Evolutionary conservation across 202 grass and related monocot genomes (phyloP), one percentile per base, ranked within the genome.

Genomic region (Digitaria exilis): DNA sequence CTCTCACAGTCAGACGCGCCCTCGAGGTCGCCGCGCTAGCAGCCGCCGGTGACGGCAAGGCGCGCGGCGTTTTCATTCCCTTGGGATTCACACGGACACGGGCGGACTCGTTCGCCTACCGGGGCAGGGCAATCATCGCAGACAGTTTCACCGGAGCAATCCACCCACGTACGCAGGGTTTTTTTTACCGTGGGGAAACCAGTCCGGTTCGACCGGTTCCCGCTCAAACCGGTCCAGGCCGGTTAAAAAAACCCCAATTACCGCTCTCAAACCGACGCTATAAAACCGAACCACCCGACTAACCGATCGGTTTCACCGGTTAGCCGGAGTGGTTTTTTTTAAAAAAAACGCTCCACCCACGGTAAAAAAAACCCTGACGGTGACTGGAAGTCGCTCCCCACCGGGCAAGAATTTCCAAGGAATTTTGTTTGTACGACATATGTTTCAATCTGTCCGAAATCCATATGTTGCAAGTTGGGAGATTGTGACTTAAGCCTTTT

Each of bases 21-120:
- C 26, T 46, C 67, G 67, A 46, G 14, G 42, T 41, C 21, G n/a
- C 30, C 82, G 34, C 12, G 9, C 24, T 34, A 7, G 32, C 31
- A 45, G 50, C 61, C 48, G 72, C 61, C 82, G 82, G 72, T 49
- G 72, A 57, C 49, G 72, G 44, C 76, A 66, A 35, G 28, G 4
- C 21, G 30, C 21, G 29, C 26, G 59, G 28, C 15, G 14, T 31
- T 16, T 61, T 32, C 60, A 12, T 14, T 59, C 10, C 25, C 24
- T 28, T 6, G 11, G 48, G 57, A 29, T 60, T 60, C 25, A 29
- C 57, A 57, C 55, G 58, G 17, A 9, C 44, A 46, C 44, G 44
- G 39, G 54, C 12, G 6, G 24, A 59, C 22, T 57, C 8, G 5
- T n/a, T 51, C 49, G 5, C 17, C 49, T 17, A 5, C 17, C 16